These are phyloP conservation scores for Fusarium marasasianum DNA, from an alignment of 2,329 filamentous ascomycete genomes.

Conservation along the genomic window DNA sequence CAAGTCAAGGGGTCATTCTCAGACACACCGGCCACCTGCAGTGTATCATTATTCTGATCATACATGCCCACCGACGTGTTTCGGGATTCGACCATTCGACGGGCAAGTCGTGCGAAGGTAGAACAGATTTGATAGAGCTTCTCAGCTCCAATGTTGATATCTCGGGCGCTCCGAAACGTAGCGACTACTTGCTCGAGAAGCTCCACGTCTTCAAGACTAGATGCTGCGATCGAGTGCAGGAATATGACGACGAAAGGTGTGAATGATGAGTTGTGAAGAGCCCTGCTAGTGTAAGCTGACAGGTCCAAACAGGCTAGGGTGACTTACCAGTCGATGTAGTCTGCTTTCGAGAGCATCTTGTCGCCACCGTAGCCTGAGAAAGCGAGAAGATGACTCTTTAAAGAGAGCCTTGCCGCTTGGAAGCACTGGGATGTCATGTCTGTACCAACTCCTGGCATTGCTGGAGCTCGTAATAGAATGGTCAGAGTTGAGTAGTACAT, in stretches of 20 bases:
- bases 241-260: constrained; percentile 35
- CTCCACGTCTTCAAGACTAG: constrained; percentile 4
- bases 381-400: constrained; percentile 24
- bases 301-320: too few species aligned
- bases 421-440: constrained; percentile 30
- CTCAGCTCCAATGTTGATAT: constrained; percentile 20
- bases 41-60: constrained; percentile 22
- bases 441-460: constrained; percentile 1
- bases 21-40: constrained; percentile 24
- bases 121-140: constrained; percentile 30
- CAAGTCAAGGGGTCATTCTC: constrained; percentile 6
- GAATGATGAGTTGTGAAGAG: constrained; percentile 35
- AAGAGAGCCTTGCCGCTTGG: constrained; percentile 18
- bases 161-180: constrained; percentile 15
- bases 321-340: constrained; percentile 35
- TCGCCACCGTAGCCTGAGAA: constrained; percentile 23
- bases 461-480: constrained; percentile 22
- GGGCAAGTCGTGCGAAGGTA: constrained; percentile 22
- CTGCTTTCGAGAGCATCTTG: constrained; percentile 20
- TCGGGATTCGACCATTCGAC: constrained; percentile 27
- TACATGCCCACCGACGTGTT: constrained; percentile 31
- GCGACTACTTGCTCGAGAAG: constrained; percentile 27
- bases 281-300: constrained; percentile 19
- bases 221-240: constrained; percentile 24
- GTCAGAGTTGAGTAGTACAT: constrained; percentile 37